phyloP scores from a whole-genome alignment of 108 stramenopile species.

The Conticribra guillardii region DNA sequence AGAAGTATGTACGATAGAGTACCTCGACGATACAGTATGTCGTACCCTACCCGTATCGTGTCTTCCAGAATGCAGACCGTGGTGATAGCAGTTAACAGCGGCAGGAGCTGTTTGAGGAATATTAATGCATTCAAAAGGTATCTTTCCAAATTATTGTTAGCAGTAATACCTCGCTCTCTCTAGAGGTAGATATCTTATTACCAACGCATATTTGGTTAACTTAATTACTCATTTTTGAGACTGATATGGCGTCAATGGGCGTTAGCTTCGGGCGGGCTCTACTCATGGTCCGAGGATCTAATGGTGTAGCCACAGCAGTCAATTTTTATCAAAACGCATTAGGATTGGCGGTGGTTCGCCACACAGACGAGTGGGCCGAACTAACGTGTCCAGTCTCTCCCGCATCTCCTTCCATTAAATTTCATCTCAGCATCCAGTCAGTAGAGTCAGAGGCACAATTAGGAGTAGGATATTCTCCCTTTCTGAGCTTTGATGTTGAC shows the following conservation, averaged over 20 bases:
- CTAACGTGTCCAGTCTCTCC: conserved; percentile 49
- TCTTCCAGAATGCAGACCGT: no score
- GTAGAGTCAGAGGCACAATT: conserved; percentile 73
- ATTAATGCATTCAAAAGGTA: no score
- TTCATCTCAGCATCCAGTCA: conserved; percentile 65
- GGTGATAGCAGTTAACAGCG: no score
- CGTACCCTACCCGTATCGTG: no score
- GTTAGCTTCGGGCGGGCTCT: conserved; percentile 68
- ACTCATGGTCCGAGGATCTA: conserved; percentile 83
- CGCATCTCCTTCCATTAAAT: conserved; percentile 17
- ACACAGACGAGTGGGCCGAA: conserved; percentile 88
- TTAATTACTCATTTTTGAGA: no score
- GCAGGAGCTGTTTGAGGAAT: no score
- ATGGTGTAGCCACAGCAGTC: conserved; percentile 71
- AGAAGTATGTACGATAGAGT: no score
- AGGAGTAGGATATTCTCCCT: conserved; percentile 78
- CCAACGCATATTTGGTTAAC: no score
- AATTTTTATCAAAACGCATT: conserved; percentile 84
- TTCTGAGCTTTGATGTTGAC: conserved; percentile 75
- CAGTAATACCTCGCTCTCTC: no score
- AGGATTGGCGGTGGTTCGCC: conserved; percentile 71
- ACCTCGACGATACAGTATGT: no score
- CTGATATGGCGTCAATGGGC: conserved; percentile 39
- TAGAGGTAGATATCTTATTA: no score
- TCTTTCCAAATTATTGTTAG: no score